Evolutionary conservation across 495 filamentous ascomycete genomes (phyloP).

Genomic region (Aspergillus baeticus): DNA sequence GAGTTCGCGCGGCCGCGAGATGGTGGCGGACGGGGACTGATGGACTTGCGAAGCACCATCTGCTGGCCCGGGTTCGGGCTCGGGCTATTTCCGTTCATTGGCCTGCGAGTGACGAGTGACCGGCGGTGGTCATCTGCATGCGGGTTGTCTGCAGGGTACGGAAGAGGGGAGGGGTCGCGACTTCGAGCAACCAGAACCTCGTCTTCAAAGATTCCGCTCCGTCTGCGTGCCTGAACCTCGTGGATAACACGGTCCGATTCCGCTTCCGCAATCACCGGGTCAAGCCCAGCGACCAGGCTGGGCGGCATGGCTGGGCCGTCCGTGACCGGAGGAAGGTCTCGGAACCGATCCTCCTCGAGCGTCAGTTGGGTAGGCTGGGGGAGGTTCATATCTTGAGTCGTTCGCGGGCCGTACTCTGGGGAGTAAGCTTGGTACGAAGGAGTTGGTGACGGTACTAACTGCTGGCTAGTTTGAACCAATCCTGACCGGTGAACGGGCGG

Average conservation of each 20-base stretch:
- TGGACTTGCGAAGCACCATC: slow-evolving; percentile 13
- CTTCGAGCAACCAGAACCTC: slow-evolving; percentile 29
- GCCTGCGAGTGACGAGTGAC: slow-evolving; percentile 8
- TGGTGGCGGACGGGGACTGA: slow-evolving; percentile 18
- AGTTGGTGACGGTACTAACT: slow-evolving; percentile 26
- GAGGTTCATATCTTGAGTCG: slow-evolving; percentile 18
- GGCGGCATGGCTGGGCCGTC: slow-evolving; percentile 54
- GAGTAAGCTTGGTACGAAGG: slow-evolving; percentile 37
- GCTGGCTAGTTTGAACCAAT: slow-evolving; percentile 27
- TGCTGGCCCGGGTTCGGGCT: slow-evolving; percentile 1
- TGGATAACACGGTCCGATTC: slow-evolving; percentile 44
- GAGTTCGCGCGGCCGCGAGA: slow-evolving; percentile 36
- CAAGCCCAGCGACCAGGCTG: slow-evolving; percentile 70
- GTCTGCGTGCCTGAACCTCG: slow-evolving; percentile 26
- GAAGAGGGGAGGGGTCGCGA: slow-evolving; percentile 21
- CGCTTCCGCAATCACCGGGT: slow-evolving; percentile 56
- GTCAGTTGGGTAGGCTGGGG: slow-evolving; percentile 15
- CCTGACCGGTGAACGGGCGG: slow-evolving; percentile 47
- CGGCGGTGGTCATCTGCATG: slow-evolving; percentile 24
- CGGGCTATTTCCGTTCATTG: slow-evolving; percentile 7
- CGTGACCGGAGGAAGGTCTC: slow-evolving; percentile 31
- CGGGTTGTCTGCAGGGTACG: slow-evolving; percentile 39
- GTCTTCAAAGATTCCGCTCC: slow-evolving; percentile 32
- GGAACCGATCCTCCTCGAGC: slow-evolving; percentile 15
- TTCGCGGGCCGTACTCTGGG: slow-evolving; percentile 25